Base-by-base conservation (phyloP, 257 asterid genomes). In the Solanum bulbocastanum region DNA sequence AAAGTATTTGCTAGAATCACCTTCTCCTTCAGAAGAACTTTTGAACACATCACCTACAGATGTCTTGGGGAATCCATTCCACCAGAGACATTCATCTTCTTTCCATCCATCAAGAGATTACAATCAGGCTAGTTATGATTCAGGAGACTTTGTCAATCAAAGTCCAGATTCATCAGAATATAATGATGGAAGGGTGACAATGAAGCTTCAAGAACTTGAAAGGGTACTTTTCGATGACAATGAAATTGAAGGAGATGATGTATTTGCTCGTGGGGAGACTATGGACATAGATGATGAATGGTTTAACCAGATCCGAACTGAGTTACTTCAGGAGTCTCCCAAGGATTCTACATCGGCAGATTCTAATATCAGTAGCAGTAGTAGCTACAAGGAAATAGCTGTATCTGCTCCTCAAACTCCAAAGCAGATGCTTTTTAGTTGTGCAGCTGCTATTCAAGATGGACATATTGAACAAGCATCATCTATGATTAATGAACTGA, bases 131-230 rank as follows among this genome's bases (percentile, higher is more conserved):
- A 90, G 88, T 81, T 87, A 84, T 85, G 96, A 90, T 73, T 89
- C 92, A 27, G 92, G 87, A 46, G 91, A 88, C 85, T 84, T 90
- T 66, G 89, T 87, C 68, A 74, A 49, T 66, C 90, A 40, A 85
- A 92, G 93, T 86, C 95, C 91, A 22, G 96, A 88, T 73, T 87
- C 88, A 46, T 40, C 89, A 40, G 89, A 92, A 88, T 94, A 78
- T 20, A 93, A 94, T 86, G 95, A 91, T 85, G 95, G 93, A 39
- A 89, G 85, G 90, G 88, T 97, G 92, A 93, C 92, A 42, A 84
- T 92, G 33, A 97, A 97, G 94, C 91, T 97, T 42, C 95, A 92
- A 91, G 99, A 97, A 93, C 93, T 97, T 23, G 99, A 97, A 91
- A 88, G 92, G 87, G 99, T 89, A 12, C 99, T 97, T 86, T 93